phyloP scores from a whole-genome alignment of 257 asterid genomes.

The Thymus mandschuricus region DNA sequence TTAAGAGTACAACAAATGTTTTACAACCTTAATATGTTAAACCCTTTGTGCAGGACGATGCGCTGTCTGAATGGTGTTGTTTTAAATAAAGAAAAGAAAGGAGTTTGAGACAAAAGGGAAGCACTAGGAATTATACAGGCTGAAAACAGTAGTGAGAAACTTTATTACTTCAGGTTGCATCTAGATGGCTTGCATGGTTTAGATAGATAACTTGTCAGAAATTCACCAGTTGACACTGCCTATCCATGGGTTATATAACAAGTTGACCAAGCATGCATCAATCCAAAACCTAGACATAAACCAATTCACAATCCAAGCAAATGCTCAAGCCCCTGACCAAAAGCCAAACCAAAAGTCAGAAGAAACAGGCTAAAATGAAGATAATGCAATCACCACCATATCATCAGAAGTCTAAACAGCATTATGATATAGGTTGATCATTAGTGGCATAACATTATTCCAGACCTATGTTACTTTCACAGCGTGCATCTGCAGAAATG shows the following conservation, averaged over 20 bases:
- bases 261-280: conserved; percentile 6
- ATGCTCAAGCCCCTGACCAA: conserved; percentile 4
- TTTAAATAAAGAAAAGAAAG: conserved; percentile 4
- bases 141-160: neutral
- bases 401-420: conserved; percentile 18
- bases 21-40: neutral
- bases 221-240: conserved; percentile 1
- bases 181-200: conserved; percentile 10
- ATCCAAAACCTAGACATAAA: conserved; percentile 16
- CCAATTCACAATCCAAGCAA: conserved; percentile 8
- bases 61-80: conserved; percentile 4
- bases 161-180: neutral
- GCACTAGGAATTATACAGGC: conserved; percentile 5
- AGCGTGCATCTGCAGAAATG: conserved; percentile 22
- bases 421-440: conserved; percentile 18
- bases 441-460: neutral
- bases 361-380: conserved; percentile 19
- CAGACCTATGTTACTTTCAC: neutral
- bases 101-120: conserved; percentile 14
- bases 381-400: conserved; percentile 1
- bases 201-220: conserved; percentile 4
- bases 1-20: neutral
- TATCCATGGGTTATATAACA: neutral
- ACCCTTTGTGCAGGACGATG: conserved; percentile 16
- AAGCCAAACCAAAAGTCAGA: conserved; percentile 13